Base-by-base conservation (phyloP, 2,329 filamentous ascomycete genomes). In the Pseudogymnoascus sp. region DNA sequence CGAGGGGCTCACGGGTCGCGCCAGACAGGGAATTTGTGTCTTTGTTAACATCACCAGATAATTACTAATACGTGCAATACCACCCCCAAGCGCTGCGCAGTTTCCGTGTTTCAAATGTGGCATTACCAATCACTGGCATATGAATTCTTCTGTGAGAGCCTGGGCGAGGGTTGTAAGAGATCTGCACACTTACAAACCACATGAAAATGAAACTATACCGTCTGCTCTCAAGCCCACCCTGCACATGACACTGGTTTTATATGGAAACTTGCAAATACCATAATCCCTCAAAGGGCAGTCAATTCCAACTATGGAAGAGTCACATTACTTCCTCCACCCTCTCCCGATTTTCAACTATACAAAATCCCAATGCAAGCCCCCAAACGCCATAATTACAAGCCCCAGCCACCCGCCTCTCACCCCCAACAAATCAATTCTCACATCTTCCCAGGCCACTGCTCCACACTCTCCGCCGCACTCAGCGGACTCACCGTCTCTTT, bases 381-480 rank as follows among this genome's bases (percentile, higher is more conserved):
- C 13, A 17, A 33, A 54, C 47, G 47, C 47, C 47, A 33, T 17
- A 33, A 54, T 7, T 33, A 54, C 26, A 54, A 33, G 31, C 17
- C 2, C 29, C n/a, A 33, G 7, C 9, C 44, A 54, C 47, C 47
- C 44, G 17, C 17, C 17, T 17, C 17, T 17, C 17, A 17, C 17
- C 3, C 8, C 26, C n/a, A 47, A 17, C 44, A 33, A 33, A 17
- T 11, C 8, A 54, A 33, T 54, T n/a, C 31, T 54, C 47, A 54
- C 47, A 54, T 54, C 47, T 54, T 33, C 26, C 47, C 47, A 0
- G 47, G 47, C 47, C 47, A 54, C 47, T 54, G 47, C 47, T 54
- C 26, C n/a, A 54, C 26, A 21, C 47, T 33, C 4, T 54, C 26
- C n/a, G 47, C 47, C 47, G 47, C 47, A 17, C 47, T 54, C 47